Conservation (phyloP, 2,329 filamentous ascomycete species). For the Metarhizium brunneum region DNA sequence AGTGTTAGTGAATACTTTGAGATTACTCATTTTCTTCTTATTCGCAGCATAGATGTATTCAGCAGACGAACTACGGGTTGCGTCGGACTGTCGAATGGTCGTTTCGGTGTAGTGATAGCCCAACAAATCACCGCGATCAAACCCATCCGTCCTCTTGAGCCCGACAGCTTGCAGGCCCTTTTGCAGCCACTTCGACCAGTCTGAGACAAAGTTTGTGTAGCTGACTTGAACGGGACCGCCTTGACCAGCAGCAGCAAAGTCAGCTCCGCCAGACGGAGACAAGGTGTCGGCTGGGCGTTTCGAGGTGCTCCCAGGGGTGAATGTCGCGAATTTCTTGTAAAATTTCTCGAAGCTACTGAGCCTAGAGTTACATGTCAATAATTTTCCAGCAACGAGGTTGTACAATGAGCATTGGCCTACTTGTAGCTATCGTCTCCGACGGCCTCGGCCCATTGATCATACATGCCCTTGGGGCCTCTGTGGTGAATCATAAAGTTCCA, state of each 20-base stretch:
- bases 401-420: too few relatives aligned
- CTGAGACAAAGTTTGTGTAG: slow-evolving; percentile 16
- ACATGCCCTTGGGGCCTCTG: too few relatives aligned
- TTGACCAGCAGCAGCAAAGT: slow-evolving; percentile 11
- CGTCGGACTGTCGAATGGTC: slow-evolving; percentile 11
- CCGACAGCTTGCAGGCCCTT: slow-evolving; percentile 18
- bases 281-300: too few relatives aligned
- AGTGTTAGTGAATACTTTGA: slow-evolving; percentile 31
- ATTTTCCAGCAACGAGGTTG: too few relatives aligned
- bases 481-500: too few relatives aligned
- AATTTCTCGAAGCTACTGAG: too few relatives aligned
- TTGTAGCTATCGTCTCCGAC: too few relatives aligned
- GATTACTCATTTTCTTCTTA: slow-evolving; percentile 14
- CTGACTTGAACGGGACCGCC: slow-evolving; percentile 17
- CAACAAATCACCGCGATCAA: slow-evolving; percentile 13
- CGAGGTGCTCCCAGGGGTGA: too few relatives aligned
- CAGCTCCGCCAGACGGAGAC: slow-evolving; percentile 13
- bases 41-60: slow-evolving; percentile 17
- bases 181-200: slow-evolving; percentile 12
- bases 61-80: slow-evolving; percentile 16
- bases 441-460: too few relatives aligned
- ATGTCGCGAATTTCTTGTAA: too few relatives aligned
- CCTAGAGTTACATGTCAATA: too few relatives aligned
- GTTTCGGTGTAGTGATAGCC: slow-evolving; percentile 16
- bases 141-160: slow-evolving; percentile 13